These are phyloP conservation scores for Globisporangium takayamanum DNA, from an alignment of 352 stramenopile species.

Conservation along the genomic window DNA sequence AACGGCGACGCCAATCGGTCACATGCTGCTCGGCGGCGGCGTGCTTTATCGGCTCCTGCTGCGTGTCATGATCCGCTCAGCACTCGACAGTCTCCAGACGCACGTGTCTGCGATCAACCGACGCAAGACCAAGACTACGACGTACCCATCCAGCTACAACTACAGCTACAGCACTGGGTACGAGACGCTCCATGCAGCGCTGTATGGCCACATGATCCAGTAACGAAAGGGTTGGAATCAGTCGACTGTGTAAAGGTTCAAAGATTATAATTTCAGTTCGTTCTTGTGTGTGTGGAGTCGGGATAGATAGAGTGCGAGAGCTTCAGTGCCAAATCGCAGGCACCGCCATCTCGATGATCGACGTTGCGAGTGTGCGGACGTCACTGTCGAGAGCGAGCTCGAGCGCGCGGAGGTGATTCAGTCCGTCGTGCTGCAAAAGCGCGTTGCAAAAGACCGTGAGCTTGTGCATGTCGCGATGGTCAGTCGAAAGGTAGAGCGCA, in stretches of 20 bases:
- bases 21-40: slow-evolving; percentile 37
- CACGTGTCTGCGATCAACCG: slow-evolving; percentile 5
- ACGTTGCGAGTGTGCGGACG: slow-evolving; percentile 48
- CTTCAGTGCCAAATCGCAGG: slow-evolving; percentile 70
- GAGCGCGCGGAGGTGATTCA: slow-evolving; percentile 61
- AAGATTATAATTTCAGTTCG: slow-evolving; percentile 17
- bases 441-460: slow-evolving; percentile 83
- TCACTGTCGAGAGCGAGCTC: slow-evolving; percentile 42
- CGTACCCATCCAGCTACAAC: background rate
- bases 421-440: slow-evolving; percentile 59
- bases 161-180: no score
- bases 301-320: background rate
- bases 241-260: background rate
- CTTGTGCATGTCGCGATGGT: slow-evolving; percentile 73
- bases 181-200: no score
- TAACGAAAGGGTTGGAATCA: no score
- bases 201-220: no score
- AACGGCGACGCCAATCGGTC: slow-evolving; percentile 35
- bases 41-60: slow-evolving; percentile 27
- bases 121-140: slow-evolving; percentile 1
- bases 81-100: slow-evolving; percentile 24
- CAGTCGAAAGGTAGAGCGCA: slow-evolving; percentile 57
- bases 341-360: slow-evolving; percentile 80
- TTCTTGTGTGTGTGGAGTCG: slow-evolving; percentile 1
- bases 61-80: slow-evolving; percentile 25